Evolutionary conservation across 805 yeast species (phyloP), one percentile per base, ranked within the genome.

Genomic region (Monosporozyma yasuniensis): DNA sequence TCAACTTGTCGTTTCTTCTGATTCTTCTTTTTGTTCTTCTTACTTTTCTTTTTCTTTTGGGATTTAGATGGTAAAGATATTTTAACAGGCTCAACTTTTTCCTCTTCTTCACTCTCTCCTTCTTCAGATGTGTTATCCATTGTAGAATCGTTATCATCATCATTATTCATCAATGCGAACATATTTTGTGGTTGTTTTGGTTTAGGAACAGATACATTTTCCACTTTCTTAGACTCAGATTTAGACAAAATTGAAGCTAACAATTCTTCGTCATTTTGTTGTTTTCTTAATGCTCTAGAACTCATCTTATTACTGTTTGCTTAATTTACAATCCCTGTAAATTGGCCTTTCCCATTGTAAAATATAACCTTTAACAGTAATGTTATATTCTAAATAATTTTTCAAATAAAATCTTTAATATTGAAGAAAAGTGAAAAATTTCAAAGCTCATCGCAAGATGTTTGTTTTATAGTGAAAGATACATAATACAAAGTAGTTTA

Each of bases 261-360:
- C 35, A 63, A 42, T 16, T 61, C 63, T 28, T 63, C 58, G 44
- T 65, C 68, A 51, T 64, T 64, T 48, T 65, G 66, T 38, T 63
- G 54, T 50, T 63, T 69, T 49, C 66, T 64, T 50, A 70, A 54
- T 18, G 67, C 69, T 51, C 71, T 61, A 5, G 69, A 61, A 54
- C 71, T 65, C 72, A 67, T 68, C 6, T 11, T 12, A 4, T 32
- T 3, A 5, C n/a, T 16, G 8, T 16, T 35, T 35, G 21, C 21
- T n/a, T n/a, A 16, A 19, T 35, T 3, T n/a, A 4, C 7, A n/a
- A n/a, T n/a, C 38, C 38, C n/a, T 14, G n/a, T n/a, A n/a, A n/a
- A n/a, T n/a, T n/a, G n/a, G n/a, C 5, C 4, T 25, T 25, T 8
- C 27, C 27, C 8, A 25, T 25, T 5, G 27, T 25, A 25, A 25